Evolutionary conservation across 768 basidiomycete genomes (phyloP).

Genomic region (Tricholoma bakamatsutake): DNA sequence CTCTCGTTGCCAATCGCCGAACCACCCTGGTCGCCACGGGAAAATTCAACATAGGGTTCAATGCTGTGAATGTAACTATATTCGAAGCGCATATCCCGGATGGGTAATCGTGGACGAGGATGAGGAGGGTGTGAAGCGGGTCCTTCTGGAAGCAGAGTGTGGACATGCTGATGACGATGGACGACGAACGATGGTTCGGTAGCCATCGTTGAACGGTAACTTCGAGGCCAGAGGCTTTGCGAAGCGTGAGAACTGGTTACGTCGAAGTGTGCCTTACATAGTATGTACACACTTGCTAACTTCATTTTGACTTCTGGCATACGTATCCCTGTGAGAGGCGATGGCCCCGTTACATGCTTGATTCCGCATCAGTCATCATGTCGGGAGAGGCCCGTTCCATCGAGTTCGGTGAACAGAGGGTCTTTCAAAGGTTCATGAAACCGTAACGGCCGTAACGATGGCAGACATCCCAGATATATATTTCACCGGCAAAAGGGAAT

Average conservation of each 20-base stretch:
- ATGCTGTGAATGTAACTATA: constrained; percentile 63
- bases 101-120: constrained; percentile 42
- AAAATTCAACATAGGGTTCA: constrained; percentile 43
- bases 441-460: no score
- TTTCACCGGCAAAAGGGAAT: constrained; percentile 14
- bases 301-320: no score
- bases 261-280: no score
- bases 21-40: constrained; percentile 8
- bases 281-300: no score
- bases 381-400: no score
- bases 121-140: constrained; percentile 17
- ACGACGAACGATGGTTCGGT: constrained; percentile 13
- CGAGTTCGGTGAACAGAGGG: no score
- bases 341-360: no score
- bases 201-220: constrained; percentile 7
- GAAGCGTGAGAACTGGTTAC: no score
- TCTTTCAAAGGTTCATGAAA: no score
- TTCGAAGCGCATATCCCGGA: constrained; percentile 77
- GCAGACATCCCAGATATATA: constrained; percentile 1
- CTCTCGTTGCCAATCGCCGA: constrained; percentile 23
- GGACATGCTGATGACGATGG: constrained; percentile 20
- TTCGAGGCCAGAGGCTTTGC: no score
- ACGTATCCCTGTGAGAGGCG: no score
- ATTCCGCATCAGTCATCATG: no score
- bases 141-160: constrained; percentile 6